Evolutionary conservation across 2,329 filamentous ascomycete species (phyloP).

Genomic region (Hypomyces rosellus): DNA sequence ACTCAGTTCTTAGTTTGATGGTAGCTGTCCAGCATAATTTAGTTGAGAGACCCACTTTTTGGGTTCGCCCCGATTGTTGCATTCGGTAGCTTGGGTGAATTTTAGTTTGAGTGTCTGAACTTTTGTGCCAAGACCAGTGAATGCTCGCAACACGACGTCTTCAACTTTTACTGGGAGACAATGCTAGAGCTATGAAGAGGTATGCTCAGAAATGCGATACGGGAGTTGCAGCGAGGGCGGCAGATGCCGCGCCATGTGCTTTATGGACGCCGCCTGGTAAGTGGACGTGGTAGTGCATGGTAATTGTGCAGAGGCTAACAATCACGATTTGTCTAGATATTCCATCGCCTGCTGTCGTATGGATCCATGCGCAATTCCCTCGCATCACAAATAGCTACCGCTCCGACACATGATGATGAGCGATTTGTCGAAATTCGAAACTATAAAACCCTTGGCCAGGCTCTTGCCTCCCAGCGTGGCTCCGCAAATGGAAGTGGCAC

Average conservation of each 20-base stretch:
- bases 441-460: not conserved
- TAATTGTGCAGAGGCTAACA: not conserved
- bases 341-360: not conserved
- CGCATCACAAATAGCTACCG: slow-evolving; percentile 7
- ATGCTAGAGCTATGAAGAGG: slow-evolving; percentile 27
- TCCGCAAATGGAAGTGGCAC: not conserved
- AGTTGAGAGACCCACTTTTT: slow-evolving; percentile 7
- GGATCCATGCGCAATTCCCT: not conserved
- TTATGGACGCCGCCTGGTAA: slow-evolving; percentile 18
- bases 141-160: slow-evolving; percentile 5
- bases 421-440: not conserved
- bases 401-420: not conserved
- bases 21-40: no score
- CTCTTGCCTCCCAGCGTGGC: not conserved
- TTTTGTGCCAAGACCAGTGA: not conserved
- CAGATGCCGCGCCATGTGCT: slow-evolving; percentile 19
- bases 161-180: slow-evolving; percentile 4
- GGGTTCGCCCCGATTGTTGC: slow-evolving; percentile 18
- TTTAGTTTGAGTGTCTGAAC: slow-evolving; percentile 1
- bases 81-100: slow-evolving; percentile 12
- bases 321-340: slow-evolving; percentile 6
- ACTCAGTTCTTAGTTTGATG: no score
- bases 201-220: slow-evolving; percentile 30
- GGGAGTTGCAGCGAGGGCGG: slow-evolving; percentile 26
- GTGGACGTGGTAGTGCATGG: not conserved